These are phyloP conservation scores for Cryphonectria nitschkei DNA, from an alignment of 2,329 filamentous ascomycete species.

Conservation along the genomic window DNA sequence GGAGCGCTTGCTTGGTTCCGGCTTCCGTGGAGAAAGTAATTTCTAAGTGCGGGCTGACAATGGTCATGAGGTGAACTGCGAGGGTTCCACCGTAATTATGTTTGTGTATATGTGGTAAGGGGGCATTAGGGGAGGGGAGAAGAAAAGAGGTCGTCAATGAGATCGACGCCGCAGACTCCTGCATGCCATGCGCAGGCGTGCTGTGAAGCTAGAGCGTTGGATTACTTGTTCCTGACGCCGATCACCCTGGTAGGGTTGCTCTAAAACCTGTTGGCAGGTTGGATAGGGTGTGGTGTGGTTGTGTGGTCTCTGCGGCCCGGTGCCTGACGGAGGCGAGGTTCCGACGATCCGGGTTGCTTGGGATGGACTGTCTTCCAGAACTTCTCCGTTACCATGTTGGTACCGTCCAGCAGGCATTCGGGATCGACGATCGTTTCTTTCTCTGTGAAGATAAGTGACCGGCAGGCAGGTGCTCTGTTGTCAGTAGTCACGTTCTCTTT, in stretches of 20 bases:
- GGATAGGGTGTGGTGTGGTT: not conserved
- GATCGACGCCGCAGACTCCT: not conserved
- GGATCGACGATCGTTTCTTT: conserved; percentile 1
- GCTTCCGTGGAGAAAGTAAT: not conserved
- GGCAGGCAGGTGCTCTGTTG: not conserved
- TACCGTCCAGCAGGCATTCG: not conserved
- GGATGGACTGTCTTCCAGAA: not conserved
- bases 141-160: not conserved
- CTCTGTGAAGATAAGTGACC: not conserved
- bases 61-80: not conserved
- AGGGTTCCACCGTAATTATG: not conserved
- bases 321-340: not conserved
- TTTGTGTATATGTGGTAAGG: not conserved
- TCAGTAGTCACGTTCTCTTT: not conserved
- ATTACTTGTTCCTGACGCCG: not conserved
- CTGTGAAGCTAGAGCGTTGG: not conserved
- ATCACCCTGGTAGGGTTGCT: not conserved
- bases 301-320: conserved; percentile 2
- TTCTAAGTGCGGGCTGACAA: not conserved
- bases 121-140: not conserved
- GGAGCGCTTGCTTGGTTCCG: not conserved
- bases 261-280: not conserved
- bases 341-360: not conserved
- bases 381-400: not conserved
- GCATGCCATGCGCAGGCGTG: not conserved